Percentiles rank a stretch among this genome's conserved stretches.
These are phyloP conservation scores for Tetracentron sinense DNA, from an alignment of 164 flowering plant species.

Conservation along the genomic window DNA sequence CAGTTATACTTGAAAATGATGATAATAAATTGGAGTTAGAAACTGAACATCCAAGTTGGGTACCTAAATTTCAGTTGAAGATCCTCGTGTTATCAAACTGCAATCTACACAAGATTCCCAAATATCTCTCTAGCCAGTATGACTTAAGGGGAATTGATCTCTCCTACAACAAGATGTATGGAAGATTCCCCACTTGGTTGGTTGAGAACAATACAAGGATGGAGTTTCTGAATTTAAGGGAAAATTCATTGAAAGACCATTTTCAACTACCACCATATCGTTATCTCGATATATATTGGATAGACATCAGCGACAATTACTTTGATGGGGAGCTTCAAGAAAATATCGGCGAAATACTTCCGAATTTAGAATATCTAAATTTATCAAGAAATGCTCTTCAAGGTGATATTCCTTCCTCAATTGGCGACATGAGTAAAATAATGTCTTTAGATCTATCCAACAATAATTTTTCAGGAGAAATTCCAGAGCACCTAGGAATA, in stretches of 20 bases:
- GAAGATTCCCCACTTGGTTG: conserved; percentile 20
- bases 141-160: conserved; percentile 10
- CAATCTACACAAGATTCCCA: conserved; percentile 7
- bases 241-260: conserved; percentile 6
- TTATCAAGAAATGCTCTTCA: not conserved
- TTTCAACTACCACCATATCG: conserved; percentile 7
- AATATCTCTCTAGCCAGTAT: conserved; percentile 11
- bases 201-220: conserved; percentile 15
- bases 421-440: not conserved
- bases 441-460: not conserved
- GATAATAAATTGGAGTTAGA: not conserved
- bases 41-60: not conserved
- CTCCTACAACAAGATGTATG: not conserved
- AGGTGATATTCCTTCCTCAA: not conserved
- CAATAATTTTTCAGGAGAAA: not conserved
- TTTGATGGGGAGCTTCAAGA: conserved; percentile 6
- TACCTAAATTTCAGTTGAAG: conserved; percentile 10
- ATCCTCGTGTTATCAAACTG: conserved; percentile 2
- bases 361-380: not conserved
- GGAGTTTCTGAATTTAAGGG: not conserved
- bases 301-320: conserved; percentile 12
- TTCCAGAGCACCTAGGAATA: not conserved
- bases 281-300: not conserved
- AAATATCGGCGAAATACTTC: not conserved
- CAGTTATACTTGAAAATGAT: not conserved